phyloP scores from a whole-genome alignment of 2,329 filamentous ascomycete species.

The Paramyrothecium sp. region DNA sequence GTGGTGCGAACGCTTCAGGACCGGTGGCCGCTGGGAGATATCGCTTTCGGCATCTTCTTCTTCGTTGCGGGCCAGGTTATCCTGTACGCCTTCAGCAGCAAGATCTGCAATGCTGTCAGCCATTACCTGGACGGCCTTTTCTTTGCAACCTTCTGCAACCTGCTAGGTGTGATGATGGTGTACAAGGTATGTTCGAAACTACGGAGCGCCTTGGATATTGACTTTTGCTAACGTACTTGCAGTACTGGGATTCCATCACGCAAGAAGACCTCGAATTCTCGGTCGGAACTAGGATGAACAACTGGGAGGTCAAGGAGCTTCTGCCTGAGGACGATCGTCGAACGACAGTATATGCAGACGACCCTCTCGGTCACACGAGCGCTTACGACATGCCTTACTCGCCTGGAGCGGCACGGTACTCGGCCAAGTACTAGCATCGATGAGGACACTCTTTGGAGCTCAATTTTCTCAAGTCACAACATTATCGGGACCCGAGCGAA shows the following conservation, averaged over 20 bases:
- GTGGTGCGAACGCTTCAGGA: conserved; percentile 90
- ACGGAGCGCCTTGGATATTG: neutral
- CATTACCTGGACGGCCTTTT: conserved; percentile 96
- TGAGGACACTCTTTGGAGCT: neutral
- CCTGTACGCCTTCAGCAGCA: conserved; percentile 83
- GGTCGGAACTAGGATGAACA: conserved; percentile 91
- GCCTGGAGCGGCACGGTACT: conserved; percentile 40
- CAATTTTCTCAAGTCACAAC: too few species aligned
- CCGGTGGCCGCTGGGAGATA: conserved; percentile 91
- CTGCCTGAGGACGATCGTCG: conserved; percentile 78
- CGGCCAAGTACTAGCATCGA: conserved; percentile 40
- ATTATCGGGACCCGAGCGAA: too few species aligned
- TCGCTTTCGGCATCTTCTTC: conserved; percentile 86
- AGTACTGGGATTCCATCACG: conserved; percentile 99
- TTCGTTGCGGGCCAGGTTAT: conserved; percentile 91
- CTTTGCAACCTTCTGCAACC: conserved; percentile 90
- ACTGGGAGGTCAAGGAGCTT: conserved; percentile 96
- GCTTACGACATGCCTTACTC: conserved; percentile 53
- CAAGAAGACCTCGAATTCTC: conserved; percentile 98
- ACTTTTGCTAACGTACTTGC: conserved; percentile 8
- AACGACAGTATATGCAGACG: conserved; percentile 69
- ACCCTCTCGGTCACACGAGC: conserved; percentile 58
- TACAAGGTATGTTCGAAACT: conserved; percentile 71
- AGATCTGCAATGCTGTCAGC: conserved; percentile 78
- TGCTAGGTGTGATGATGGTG: conserved; percentile 98